Evolutionary conservation across 208 protist species (phyloP), one percentile per base, ranked within the genome.

Genomic region (Leishmania aethiopica): DNA sequence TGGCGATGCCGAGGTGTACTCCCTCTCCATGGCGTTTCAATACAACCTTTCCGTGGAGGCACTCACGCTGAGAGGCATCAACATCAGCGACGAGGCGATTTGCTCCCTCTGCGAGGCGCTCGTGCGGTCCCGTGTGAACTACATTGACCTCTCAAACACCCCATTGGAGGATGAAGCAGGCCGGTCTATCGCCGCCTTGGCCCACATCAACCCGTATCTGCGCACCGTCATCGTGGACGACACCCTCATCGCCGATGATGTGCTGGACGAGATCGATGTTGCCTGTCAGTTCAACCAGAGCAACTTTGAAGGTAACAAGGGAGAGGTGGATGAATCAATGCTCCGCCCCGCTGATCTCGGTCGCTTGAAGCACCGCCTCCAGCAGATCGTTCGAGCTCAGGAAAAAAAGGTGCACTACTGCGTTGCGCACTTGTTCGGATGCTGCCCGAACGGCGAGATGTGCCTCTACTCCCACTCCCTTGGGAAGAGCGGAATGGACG

Each of bases 251-350:
- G 86, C 93, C 0, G 95, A 95, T 51, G 91, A 95, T 64, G 87
- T 98, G 32, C 81, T 96, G 25, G 95, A 98, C 75, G 95, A 98
- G 81, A 98, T 98, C 78, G 95, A 98, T 80, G 89, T 96, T 47
- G 93, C 92, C 35, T 98, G 95, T 67, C 93, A 96, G 83, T 96
- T 95, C 62, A 98, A 98, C 78, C 92, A 98, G 78, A 98, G 92
- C 83, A 95, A 94, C 77, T 96, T 90, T 81, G 95, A 98, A 76
- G 90, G 80, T 35, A 96, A 93, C 45, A 79, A 70, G 40, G 81
- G 86, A 49, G n/a, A 37, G 25, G 76, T 94, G 7, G 94, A 97
- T 49, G 90, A 87, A 80, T 70, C 81, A 7, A 62, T 93, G 5
- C 81, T 91, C 35, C 90, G 86, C 45, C 74, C 78, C 13, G 81